Conservation (phyloP, 2,329 filamentous ascomycete genomes). For the Aspergillus tubingensis region DNA sequence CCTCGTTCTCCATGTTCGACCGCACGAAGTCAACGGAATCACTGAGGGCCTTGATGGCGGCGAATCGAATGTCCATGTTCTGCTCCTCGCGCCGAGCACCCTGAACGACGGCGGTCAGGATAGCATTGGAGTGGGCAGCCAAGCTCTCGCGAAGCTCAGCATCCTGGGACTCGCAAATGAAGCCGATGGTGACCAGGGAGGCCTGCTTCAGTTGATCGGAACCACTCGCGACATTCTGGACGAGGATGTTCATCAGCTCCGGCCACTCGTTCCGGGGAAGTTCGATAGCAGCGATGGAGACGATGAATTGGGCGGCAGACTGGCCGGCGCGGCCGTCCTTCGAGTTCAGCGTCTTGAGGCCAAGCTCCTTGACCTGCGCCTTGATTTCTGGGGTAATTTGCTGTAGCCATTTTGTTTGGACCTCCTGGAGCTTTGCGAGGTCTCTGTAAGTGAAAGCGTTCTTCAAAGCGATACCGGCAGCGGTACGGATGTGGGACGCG, state of each 20-base stretch:
- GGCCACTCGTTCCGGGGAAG: conserved; percentile 90
- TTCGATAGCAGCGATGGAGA: conserved; percentile 92
- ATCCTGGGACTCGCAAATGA: conserved; percentile 96
- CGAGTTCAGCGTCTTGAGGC: conserved; percentile 83
- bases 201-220: conserved; percentile 88
- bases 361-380: conserved; percentile 81
- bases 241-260: conserved; percentile 83
- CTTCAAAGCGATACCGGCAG: conserved; percentile 94
- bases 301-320: conserved; percentile 91
- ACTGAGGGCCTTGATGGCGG: conserved; percentile 89
- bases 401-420: conserved; percentile 91
- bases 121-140: conserved; percentile 89
- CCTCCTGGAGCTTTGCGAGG: conserved; percentile 78
- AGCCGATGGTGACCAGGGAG: conserved; percentile 94
- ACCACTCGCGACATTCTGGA: conserved; percentile 89
- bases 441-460: conserved; percentile 97
- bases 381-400: conserved; percentile 81
- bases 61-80: conserved; percentile 85
- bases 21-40: conserved; percentile 97
- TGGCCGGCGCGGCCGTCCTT: conserved; percentile 79
- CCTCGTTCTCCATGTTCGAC: conserved; percentile 98
- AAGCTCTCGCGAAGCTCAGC: conserved; percentile 78
- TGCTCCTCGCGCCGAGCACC: conserved; percentile 95
- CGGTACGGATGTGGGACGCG: conserved; percentile 81
- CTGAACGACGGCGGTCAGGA: conserved; percentile 95